Percentiles rank a stretch among this genome's conserved stretches.
Evolutionary conservation across 2,329 filamentous ascomycete species (phyloP).

Genomic region (Ramularia collo-cygni): DNA sequence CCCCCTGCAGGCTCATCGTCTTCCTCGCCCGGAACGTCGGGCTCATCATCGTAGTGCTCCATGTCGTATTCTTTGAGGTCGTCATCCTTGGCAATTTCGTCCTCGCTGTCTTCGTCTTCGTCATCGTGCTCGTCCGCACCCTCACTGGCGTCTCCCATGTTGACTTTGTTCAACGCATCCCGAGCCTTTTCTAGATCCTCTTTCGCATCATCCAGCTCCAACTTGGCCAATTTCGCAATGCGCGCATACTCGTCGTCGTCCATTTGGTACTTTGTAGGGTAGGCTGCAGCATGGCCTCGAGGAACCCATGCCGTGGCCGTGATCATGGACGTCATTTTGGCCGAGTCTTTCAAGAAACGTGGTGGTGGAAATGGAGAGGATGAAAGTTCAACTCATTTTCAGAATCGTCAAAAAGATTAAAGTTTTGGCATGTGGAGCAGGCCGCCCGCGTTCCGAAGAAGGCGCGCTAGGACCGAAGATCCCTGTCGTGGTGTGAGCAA

Average conservation of each 20-base stretch:
- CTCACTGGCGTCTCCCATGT: constrained; percentile 57
- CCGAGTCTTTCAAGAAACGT: background rate
- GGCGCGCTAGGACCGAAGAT: background rate
- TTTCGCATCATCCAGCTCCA: constrained; percentile 83
- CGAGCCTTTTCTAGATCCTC: constrained; percentile 73
- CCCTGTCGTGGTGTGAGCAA: constrained; percentile 2
- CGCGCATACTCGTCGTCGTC: constrained; percentile 47
- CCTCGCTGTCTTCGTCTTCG: constrained; percentile 33
- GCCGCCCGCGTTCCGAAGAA: background rate
- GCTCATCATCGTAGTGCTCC: constrained; percentile 83
- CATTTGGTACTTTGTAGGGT: constrained; percentile 44
- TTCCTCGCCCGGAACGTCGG: constrained; percentile 42
- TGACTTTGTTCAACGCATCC: constrained; percentile 31
- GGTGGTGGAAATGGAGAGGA: no score
- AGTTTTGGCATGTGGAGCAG: background rate
- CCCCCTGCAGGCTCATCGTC: constrained; percentile 52
- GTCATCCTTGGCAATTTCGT: constrained; percentile 51
- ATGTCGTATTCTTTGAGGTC: constrained; percentile 95
- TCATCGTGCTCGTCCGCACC: constrained; percentile 49
- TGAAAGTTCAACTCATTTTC: constrained; percentile 1
- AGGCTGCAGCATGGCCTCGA: constrained; percentile 44
- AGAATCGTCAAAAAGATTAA: background rate
- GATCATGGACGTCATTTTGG: constrained; percentile 47
- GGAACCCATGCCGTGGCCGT: constrained; percentile 49
- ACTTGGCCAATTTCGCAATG: constrained; percentile 46